phyloP scores from a whole-genome alignment of 805 yeast genomes.

The Saccharomycopsis babjevae region DNA sequence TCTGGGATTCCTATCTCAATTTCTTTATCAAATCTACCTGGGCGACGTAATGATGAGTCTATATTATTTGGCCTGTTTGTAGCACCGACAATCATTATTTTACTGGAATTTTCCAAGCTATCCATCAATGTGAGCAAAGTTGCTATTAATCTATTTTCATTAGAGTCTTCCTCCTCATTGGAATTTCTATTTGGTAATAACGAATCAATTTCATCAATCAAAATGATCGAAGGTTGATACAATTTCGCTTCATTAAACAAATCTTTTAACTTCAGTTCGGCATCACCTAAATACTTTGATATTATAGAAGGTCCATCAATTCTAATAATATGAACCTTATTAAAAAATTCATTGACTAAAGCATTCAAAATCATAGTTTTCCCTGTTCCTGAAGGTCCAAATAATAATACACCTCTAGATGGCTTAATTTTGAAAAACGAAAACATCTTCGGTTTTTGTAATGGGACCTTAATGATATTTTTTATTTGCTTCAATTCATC shows the following conservation, averaged over 20 bases:
- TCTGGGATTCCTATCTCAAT: conserved; percentile 91
- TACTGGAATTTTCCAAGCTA: conserved; percentile 52
- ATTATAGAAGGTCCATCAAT: conserved; percentile 89
- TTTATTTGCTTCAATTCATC: conserved; percentile 52
- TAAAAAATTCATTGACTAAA: conserved; percentile 54
- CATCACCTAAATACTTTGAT: conserved; percentile 88
- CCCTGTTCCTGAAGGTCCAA: conserved; percentile 98
- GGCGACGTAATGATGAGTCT: conserved; percentile 68
- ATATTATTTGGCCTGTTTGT: conserved; percentile 62
- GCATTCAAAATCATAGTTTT: conserved; percentile 81
- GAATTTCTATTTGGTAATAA: conserved; percentile 62
- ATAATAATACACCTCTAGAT: conserved; percentile 84
- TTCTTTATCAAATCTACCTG: conserved; percentile 85
- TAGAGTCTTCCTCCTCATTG: conserved; percentile 21
- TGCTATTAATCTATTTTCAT: conserved; percentile 84
- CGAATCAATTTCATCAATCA: conserved; percentile 91
- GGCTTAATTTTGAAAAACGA: conserved; percentile 82
- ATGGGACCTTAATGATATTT: conserved; percentile 68
- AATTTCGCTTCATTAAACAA: conserved; percentile 75
- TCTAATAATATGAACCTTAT: conserved; percentile 71
- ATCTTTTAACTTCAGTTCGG: conserved; percentile 76
- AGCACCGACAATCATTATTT: conserved; percentile 63
- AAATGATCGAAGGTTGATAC: conserved; percentile 79
- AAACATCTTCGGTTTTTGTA: conserved; percentile 67
- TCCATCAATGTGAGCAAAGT: conserved; percentile 78